These are phyloP conservation scores for Phytophthora rubi DNA, from an alignment of 352 stramenopile genomes.

Conservation along the genomic window DNA sequence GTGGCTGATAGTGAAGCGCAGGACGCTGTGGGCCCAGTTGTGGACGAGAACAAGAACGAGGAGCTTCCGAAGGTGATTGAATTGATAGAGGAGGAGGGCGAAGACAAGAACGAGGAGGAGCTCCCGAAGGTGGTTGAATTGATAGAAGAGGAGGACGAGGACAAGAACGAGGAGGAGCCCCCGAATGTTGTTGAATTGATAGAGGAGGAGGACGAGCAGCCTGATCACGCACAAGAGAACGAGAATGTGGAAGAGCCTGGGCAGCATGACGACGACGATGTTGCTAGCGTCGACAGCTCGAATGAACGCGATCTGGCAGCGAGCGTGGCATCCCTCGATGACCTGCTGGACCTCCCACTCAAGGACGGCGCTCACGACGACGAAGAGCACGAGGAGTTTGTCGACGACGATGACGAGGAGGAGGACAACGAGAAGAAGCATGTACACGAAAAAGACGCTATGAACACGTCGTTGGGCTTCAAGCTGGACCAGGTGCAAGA, in stretches of 20 bases:
- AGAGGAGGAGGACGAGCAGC: constrained; percentile 16
- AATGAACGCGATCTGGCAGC: constrained; percentile 40
- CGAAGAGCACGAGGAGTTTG: constrained; percentile 39
- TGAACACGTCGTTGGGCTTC: constrained; percentile 26
- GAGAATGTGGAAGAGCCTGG: neutral
- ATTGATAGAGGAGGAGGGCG: constrained; percentile 2
- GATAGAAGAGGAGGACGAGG: neutral
- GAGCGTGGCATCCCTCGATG: constrained; percentile 37
- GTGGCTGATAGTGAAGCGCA: constrained; percentile 7
- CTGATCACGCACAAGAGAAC: neutral
- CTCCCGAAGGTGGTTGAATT: constrained; percentile 1
- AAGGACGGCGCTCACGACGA: constrained; percentile 25
- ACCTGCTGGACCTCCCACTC: constrained; percentile 35
- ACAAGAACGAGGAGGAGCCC: constrained; percentile 1
- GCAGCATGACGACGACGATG: constrained; percentile 25
- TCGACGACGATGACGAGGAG: constrained; percentile 29
- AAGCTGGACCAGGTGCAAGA: constrained; percentile 38
- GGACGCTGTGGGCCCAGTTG: neutral
- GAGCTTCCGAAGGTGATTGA: constrained; percentile 1
- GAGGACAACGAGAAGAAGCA: constrained; percentile 13
- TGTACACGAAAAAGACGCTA: constrained; percentile 17
- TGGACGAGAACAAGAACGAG: constrained; percentile 4
- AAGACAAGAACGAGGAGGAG: constrained; percentile 3
- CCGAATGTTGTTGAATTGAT: constrained; percentile 2
- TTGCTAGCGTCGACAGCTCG: constrained; percentile 24